Evolutionary conservation across 2,329 filamentous ascomycete species (phyloP).

Genomic region (Aspergillus fijiensis): DNA sequence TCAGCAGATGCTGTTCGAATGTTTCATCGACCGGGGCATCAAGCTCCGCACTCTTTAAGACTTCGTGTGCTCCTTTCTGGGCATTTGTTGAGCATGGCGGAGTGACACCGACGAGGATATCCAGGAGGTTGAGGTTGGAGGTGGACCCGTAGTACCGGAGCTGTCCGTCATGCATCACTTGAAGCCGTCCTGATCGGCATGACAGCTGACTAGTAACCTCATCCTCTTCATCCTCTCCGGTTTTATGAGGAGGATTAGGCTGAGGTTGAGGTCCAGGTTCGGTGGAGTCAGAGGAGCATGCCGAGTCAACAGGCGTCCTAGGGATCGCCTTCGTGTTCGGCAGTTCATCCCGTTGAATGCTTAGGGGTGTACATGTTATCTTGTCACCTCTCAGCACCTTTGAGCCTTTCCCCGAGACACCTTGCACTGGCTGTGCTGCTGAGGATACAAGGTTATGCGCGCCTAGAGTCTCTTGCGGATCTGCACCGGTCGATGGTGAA

Average conservation of each 20-base stretch:
- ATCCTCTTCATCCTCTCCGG: not conserved
- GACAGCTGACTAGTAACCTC: conserved; percentile 10
- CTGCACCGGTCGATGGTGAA: no score
- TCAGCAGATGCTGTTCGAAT: conserved; percentile 7
- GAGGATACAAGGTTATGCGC: no score
- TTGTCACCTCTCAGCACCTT: no score
- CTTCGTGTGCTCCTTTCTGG: not conserved
- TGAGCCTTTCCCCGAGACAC: no score
- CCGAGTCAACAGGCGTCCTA: no score
- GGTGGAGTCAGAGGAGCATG: no score
- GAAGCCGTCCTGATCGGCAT: conserved; percentile 7
- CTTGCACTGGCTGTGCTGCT: no score
- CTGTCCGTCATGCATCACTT: conserved; percentile 8
- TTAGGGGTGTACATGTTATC: no score
- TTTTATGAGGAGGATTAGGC: conserved; percentile 11
- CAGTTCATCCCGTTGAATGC: no score
- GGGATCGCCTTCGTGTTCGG: no score
- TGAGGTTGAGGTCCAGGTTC: conserved; percentile 8
- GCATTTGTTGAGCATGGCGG: not conserved
- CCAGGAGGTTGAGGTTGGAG: conserved; percentile 7
- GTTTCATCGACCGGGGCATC: not conserved
- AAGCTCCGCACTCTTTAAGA: conserved; percentile 2
- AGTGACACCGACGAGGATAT: conserved; percentile 1
- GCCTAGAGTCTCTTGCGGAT: no score
- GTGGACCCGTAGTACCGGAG: conserved; percentile 9